Percentiles rank a stretch among this genome's conserved stretches.
Conservation (phyloP, 495 filamentous ascomycete species). For the Aspergillus bertholletiae region DNA sequence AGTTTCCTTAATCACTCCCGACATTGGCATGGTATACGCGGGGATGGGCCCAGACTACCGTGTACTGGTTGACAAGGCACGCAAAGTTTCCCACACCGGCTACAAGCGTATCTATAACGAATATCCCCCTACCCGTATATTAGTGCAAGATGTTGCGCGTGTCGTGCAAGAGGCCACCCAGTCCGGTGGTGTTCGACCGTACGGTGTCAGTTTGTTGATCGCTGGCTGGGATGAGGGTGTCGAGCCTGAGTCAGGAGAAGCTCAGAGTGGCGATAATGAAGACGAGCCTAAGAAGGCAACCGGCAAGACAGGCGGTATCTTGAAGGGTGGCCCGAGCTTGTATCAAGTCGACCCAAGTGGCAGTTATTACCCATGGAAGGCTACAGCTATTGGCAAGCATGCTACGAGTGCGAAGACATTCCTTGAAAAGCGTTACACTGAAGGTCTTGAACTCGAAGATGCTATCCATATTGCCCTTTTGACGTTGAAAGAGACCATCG, state of each 20-base stretch:
- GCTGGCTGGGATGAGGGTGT: conserved; percentile 98
- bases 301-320: conserved; percentile 87
- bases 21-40: conserved; percentile 99
- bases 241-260: conserved; percentile 66
- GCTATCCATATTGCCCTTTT: conserved; percentile 97
- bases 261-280: conserved; percentile 45
- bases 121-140: conserved; percentile 96
- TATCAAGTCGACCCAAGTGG: conserved; percentile 98
- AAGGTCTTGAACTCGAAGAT: conserved; percentile 95
- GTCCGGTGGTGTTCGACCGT: conserved; percentile 95
- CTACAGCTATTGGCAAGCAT: conserved; percentile 97
- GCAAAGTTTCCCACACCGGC: conserved; percentile 96
- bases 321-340: conserved; percentile 93
- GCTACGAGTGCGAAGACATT: conserved; percentile 98
- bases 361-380: conserved; percentile 99
- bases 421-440: conserved; percentile 96
- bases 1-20: conserved; percentile 94
- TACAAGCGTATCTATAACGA: conserved; percentile 99
- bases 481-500: conserved; percentile 98
- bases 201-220: conserved; percentile 91
- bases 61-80: conserved; percentile 93
- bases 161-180: conserved; percentile 99
- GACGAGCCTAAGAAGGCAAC: conserved; percentile 62
- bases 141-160: conserved; percentile 96
- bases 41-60: conserved; percentile 99